phyloP scores from a whole-genome alignment of 139 green algal species.

The Chlamydomonas schloesseri region DNA sequence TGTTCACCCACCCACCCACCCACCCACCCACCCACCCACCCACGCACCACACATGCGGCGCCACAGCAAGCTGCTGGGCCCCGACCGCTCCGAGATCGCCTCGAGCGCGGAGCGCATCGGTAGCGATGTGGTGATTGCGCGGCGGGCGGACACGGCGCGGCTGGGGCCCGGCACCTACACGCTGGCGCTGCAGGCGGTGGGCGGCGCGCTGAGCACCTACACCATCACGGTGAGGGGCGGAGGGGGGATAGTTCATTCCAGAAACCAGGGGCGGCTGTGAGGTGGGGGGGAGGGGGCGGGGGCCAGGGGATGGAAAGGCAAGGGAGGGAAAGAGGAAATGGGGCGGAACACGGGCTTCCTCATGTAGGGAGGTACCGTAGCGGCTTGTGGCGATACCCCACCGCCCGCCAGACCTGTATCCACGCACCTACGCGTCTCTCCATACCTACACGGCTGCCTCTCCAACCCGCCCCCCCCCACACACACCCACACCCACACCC shows the following conservation, averaged over 20 bases:
- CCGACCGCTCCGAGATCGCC: neutral
- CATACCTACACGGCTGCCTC: no score
- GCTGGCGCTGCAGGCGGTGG: conserved; percentile 17
- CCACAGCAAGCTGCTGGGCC: conserved; percentile 29
- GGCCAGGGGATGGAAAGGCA: neutral
- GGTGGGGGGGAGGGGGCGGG: neutral
- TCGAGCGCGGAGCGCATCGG: conserved; percentile 27
- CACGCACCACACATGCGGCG: neutral
- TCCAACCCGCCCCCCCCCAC: no score
- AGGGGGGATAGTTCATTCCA: no score
- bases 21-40: neutral
- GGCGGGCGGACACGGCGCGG: neutral
- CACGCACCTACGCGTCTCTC: no score
- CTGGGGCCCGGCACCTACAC: conserved; percentile 19
- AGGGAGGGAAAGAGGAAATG: no score
- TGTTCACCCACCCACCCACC: neutral
- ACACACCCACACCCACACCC: no score
- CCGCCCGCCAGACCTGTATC: no score
- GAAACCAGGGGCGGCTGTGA: no score
- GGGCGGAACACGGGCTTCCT: no score
- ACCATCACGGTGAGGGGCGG: neutral
- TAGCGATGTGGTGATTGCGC: neutral
- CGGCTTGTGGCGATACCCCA: no score
- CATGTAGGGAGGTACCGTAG: no score
- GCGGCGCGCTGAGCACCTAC: neutral